Percentiles rank a stretch among this genome's conserved stretches.
Evolutionary conservation across 2,329 filamentous ascomycete species (phyloP).

Genomic region (Tolypocladium tundrense): DNA sequence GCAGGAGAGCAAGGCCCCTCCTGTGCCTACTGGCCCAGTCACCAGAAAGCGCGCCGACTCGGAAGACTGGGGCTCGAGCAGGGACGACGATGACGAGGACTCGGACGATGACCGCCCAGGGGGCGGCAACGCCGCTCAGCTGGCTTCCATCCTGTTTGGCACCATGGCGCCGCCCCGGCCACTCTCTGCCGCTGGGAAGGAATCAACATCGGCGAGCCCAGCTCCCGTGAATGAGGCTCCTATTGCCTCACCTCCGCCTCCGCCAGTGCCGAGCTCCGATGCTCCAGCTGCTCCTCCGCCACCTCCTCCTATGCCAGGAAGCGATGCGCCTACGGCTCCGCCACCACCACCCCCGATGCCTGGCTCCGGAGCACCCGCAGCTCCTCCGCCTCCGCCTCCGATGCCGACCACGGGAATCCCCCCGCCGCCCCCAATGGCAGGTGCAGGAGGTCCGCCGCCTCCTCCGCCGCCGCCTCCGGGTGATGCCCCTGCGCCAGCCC

Average conservation of each 20-base stretch:
- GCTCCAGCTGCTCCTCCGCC: slow-evolving; percentile 21
- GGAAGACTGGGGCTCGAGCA: slow-evolving; percentile 74
- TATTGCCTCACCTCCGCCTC: slow-evolving; percentile 27
- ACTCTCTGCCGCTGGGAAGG: slow-evolving; percentile 70
- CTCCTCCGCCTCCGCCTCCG: slow-evolving; percentile 20
- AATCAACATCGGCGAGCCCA: slow-evolving; percentile 33
- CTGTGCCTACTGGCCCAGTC: slow-evolving; percentile 38
- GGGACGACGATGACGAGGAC: slow-evolving; percentile 48
- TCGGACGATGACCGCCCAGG: slow-evolving; percentile 72
- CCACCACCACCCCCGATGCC: slow-evolving; percentile 19
- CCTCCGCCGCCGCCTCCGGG: slow-evolving; percentile 36
- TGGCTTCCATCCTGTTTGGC: slow-evolving; percentile 91
- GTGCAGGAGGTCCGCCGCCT: slow-evolving; percentile 26
- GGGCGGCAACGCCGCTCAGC: slow-evolving; percentile 76
- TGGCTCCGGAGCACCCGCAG: slow-evolving; percentile 12
- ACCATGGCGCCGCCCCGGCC: slow-evolving; percentile 93
- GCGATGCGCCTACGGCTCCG: slow-evolving; percentile 12
- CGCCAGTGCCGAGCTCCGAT: slow-evolving; percentile 15
- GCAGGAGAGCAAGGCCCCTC: slow-evolving; percentile 44
- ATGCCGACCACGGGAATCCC: slow-evolving; percentile 25
- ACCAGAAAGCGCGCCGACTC: slow-evolving; percentile 49
- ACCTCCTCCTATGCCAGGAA: slow-evolving; percentile 15
- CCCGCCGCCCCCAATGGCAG: slow-evolving; percentile 22
- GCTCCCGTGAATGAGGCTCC: slow-evolving; percentile 29
- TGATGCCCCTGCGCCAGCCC: slow-evolving; percentile 32